These are phyloP conservation scores for Colletotrichum orbiculare DNA, from an alignment of 2,329 filamentous ascomycete species.

Conservation along the genomic window DNA sequence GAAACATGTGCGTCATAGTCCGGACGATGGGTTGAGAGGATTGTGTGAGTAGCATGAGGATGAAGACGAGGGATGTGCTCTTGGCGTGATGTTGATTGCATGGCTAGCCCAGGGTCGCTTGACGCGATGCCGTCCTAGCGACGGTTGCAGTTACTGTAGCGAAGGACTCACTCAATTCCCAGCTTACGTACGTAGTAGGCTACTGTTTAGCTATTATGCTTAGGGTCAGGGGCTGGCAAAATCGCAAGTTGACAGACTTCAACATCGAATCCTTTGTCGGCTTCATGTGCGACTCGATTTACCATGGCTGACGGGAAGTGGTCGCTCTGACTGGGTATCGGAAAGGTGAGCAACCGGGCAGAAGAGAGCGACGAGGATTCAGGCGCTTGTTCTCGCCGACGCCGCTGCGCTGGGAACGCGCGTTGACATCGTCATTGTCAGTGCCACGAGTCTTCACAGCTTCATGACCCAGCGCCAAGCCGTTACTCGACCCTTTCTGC, in stretches of 20 bases:
- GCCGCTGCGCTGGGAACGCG: background rate
- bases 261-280: too few species aligned
- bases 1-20: constrained; percentile 36
- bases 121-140: too few species aligned
- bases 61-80: background rate
- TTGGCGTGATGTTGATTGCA: too few species aligned
- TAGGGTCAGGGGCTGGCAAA: too few species aligned
- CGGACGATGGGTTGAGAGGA: background rate
- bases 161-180: too few species aligned
- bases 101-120: too few species aligned
- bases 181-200: too few species aligned
- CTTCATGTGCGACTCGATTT: background rate
- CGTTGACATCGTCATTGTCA: constrained; percentile 9
- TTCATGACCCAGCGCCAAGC: background rate
- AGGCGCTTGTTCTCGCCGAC: background rate
- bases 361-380: background rate
- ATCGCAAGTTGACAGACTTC: too few species aligned
- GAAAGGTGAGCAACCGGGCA: background rate
- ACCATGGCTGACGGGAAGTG: too few species aligned
- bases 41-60: background rate
- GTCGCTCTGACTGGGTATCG: too few species aligned
- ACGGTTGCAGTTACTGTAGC: too few species aligned
- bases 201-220: too few species aligned
- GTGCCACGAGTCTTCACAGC: background rate
- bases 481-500: background rate